Evolutionary conservation across 768 basidiomycete species (phyloP), one percentile per base, ranked within the genome.

Genomic region (Lentinula guzmanii): DNA sequence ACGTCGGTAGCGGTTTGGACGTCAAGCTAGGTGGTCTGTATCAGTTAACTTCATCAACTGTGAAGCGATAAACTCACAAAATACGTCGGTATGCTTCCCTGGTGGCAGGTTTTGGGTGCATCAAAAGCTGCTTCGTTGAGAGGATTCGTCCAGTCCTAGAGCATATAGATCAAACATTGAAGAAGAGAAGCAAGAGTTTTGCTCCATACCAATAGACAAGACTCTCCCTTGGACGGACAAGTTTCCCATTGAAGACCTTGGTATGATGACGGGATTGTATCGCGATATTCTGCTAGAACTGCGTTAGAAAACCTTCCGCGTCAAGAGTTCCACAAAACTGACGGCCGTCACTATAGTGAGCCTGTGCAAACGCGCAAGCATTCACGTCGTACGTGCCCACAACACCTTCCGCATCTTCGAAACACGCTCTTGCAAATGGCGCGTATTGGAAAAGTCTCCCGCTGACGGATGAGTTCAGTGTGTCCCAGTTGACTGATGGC

Each of bases 1-100:
- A 70, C 65, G 48, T 72, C 71, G 9, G 39, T 33, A 13, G 39
- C 16, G 37, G 9, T 16, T 56, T 56, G 54, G 10, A 56, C 39
- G 1, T 56, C 54, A 6, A 56, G 31, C 37, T 56, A 42, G 35
- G 13, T 39, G 2, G 28, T 33, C 16, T 15, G 4, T 53, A 7
- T 31, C 37, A 53, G 21, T 35, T 53, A 2, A 7, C n/a, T 21
- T 7, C 7, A 21, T n/a, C 10, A 15, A 13, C 5, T 7, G 28
- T 4, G 0, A 34, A 33, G 13, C 7, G 5, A 41, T 13, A 56
- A 16, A 57, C 39, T 48, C 15, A 57, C 55, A 41, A 39, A 57
- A 28, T 57, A 57, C 6, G 34, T 9, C 16, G 55, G 55, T 39
- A 57, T 41, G 24, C 55, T 57, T 13, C 55, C 55, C 35, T 57